Percentiles rank a stretch among this genome's conserved stretches.
phyloP scores from a whole-genome alignment of 1,284 basidiomycete genomes.

The Mixia osmundae region DNA sequence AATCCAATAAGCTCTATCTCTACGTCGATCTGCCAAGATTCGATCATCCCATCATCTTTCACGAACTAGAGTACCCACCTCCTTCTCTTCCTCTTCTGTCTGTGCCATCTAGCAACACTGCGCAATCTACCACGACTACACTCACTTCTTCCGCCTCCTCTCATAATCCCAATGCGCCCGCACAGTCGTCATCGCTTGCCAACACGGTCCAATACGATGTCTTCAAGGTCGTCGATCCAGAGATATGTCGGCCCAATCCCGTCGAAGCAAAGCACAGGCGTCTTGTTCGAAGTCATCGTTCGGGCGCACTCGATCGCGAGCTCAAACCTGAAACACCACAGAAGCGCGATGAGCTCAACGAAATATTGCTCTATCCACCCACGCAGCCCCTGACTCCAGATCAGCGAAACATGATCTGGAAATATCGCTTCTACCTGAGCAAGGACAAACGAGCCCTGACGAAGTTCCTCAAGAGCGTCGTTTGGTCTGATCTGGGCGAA shows the following conservation, averaged over 20 bases:
- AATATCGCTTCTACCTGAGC: conserved; percentile 88
- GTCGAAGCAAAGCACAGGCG: conserved; percentile 93
- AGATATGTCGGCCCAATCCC: conserved; percentile 70
- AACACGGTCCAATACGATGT: conserved; percentile 23
- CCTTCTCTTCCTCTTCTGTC: conserved; percentile 19
- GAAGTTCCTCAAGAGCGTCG: conserved; percentile 94
- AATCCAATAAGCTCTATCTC: conserved; percentile 69
- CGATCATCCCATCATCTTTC: conserved; percentile 92
- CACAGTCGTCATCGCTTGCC: conserved; percentile 18
- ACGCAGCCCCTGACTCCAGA: conserved; percentile 65
- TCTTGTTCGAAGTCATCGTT: conserved; percentile 77
- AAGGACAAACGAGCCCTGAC: conserved; percentile 61
- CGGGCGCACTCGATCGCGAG: conserved; percentile 81
- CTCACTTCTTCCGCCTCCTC: conserved; percentile 6
- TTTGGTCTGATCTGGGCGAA: conserved; percentile 86
- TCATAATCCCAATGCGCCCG: conserved; percentile 6
- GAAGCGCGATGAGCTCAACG: conserved; percentile 76
- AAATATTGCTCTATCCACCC: conserved; percentile 73
- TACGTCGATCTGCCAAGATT: conserved; percentile 94
- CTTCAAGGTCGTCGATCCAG: conserved; percentile 83
- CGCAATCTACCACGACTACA: conserved; percentile 18
- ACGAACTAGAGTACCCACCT: conserved; percentile 33
- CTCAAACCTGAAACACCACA: conserved; percentile 78
- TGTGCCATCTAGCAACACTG: conserved; percentile 4
- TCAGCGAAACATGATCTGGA: conserved; percentile 94